Evolutionary conservation across 2,329 filamentous ascomycete species (phyloP), one percentile per base, ranked within the genome.

Genomic region (Rutstroemia sp.): DNA sequence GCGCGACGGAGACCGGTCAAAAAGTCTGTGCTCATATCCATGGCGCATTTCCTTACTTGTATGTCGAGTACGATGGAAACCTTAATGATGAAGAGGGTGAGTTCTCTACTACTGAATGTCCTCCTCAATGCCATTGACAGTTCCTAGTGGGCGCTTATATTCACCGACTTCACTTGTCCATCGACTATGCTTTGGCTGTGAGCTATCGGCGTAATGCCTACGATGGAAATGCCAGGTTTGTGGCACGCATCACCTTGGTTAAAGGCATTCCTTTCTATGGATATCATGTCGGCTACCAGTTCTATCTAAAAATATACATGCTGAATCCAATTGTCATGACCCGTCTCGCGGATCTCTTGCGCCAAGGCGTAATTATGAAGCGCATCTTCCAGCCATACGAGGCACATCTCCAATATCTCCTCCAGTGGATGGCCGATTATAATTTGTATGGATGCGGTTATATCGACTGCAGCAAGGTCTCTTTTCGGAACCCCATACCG

Each of bases 391-490:
- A 97, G 67, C 92, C 94, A 0, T 95, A 94, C 68, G 94, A 99
- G 72, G 91, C 89, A 17, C 95, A 99, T 69, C 72, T 97, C 60
- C 90, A 96, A 68, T 97, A 92, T 69, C 74, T 96, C 8, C 78
- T 94, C 9, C 95, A 99, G 72, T 99, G 95, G 82, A 97, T 99
- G 94, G 88, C 87, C 61, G 95, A 99, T 70, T 99, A 95, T 76
- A 99, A 96, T 68, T 76, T 99, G 63, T 97, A 95, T 70, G 95
- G 95, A 6, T 99, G 94, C 68, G 86, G 84, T 56, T 95, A 92
- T 65, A 83, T 97, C 61, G 82, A 92, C 57, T 87, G 84, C 50
- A 76, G 76, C 9, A 88, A 83, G 60, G 82, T 85, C 1, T 78
- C 74, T 27, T 96, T 96, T 67, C 83, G 94, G 54, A 76, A 77